Conservation (phyloP, 257 asterid genomes). For the Gentiana dahurica region DNA sequence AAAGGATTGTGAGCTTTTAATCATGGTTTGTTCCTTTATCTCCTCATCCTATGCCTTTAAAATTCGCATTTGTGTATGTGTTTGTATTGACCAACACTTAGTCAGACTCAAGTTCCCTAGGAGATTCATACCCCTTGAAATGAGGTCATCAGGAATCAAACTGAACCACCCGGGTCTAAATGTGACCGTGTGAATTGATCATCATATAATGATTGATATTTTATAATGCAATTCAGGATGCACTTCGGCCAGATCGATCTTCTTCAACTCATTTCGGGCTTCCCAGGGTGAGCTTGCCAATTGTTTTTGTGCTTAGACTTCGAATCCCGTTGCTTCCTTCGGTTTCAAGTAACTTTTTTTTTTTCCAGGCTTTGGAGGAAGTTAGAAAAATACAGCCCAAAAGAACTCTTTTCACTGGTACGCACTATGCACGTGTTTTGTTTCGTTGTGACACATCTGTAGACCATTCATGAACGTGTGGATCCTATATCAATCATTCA, state of each 20-base stretch:
- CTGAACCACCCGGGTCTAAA: too few species aligned
- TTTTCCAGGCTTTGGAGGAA: conserved; percentile 75
- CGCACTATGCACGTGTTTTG: background rate
- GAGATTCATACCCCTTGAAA: too few species aligned
- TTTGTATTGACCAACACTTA: too few species aligned
- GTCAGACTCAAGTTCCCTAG: too few species aligned
- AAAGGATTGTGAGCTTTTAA: conserved; percentile 75
- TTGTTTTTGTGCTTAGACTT: background rate
- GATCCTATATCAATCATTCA: too few species aligned
- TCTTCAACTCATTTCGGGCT: conserved; percentile 95
- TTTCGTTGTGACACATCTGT: background rate
- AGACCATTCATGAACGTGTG: background rate
- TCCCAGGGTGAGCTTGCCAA: conserved; percentile 49
- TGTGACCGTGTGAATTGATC: too few species aligned
- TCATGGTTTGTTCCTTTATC: conserved; percentile 50
- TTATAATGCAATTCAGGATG: conserved; percentile 40
- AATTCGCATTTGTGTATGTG: too few species aligned
- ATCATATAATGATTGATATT: background rate
- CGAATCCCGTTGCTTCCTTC: background rate
- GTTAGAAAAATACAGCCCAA: conserved; percentile 80
- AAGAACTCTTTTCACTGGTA: conserved; percentile 90
- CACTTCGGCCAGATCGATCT: conserved; percentile 90
- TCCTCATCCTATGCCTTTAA: background rate
- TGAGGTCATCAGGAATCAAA: too few species aligned
- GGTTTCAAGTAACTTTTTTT: background rate